These are phyloP conservation scores for Aspergillus neoniger DNA, from an alignment of 2,329 filamentous ascomycete genomes.

Conservation along the genomic window DNA sequence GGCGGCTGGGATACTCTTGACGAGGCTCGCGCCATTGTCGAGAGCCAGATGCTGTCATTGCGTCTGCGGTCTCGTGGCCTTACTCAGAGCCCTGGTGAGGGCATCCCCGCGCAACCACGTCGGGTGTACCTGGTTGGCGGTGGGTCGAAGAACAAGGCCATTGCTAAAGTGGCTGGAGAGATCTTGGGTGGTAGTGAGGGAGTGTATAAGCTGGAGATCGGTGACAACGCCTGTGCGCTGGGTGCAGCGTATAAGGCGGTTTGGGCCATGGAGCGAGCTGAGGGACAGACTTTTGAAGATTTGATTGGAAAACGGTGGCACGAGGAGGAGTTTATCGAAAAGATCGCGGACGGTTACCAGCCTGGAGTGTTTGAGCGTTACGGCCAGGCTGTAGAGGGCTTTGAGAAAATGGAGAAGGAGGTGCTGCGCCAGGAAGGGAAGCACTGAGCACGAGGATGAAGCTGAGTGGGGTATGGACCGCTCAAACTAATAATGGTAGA, in stretches of 20 bases:
- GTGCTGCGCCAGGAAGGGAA: slow-evolving; percentile 54
- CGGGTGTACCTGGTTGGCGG: slow-evolving; percentile 94
- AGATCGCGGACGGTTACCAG: slow-evolving; percentile 78
- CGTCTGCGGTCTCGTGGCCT: slow-evolving; percentile 80
- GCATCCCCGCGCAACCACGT: slow-evolving; percentile 78
- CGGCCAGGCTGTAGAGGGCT: slow-evolving; percentile 72
- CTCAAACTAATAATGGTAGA: neutral
- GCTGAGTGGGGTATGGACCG: neutral
- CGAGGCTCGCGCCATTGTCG: slow-evolving; percentile 86
- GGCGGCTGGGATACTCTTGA: slow-evolving; percentile 58
- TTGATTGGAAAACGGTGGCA: slow-evolving; percentile 82
- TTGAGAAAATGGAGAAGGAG: slow-evolving; percentile 71
- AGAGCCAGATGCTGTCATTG: slow-evolving; percentile 92
- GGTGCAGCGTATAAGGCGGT: slow-evolving; percentile 95
- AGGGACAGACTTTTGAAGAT: slow-evolving; percentile 79
- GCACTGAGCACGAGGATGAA: neutral
- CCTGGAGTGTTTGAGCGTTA: slow-evolving; percentile 75
- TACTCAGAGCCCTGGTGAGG: slow-evolving; percentile 58
- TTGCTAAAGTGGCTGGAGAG: slow-evolving; percentile 79
- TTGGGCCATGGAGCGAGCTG: slow-evolving; percentile 76
- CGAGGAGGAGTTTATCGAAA: slow-evolving; percentile 79
- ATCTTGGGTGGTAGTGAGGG: slow-evolving; percentile 88
- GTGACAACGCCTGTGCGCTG: slow-evolving; percentile 90
- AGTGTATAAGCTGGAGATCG: slow-evolving; percentile 90
- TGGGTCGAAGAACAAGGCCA: slow-evolving; percentile 84